Conservation (phyloP, 2,329 filamentous ascomycete species). For the Aspergillus phoenicis region DNA sequence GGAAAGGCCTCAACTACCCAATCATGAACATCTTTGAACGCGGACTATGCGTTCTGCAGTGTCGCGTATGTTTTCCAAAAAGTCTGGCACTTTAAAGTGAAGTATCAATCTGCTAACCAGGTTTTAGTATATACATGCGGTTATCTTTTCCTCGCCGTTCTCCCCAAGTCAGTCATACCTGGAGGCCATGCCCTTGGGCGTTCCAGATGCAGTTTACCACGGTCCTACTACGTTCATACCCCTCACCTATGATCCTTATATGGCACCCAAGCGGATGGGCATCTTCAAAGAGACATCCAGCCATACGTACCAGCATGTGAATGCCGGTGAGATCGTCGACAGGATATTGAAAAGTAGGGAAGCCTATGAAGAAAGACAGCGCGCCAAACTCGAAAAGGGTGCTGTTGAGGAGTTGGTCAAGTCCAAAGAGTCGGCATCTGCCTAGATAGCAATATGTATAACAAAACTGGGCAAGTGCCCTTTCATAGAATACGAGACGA, state of each 20-base stretch:
- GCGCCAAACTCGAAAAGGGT: constrained; percentile 85
- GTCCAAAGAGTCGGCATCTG: constrained; percentile 56
- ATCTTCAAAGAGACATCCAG: constrained; percentile 78
- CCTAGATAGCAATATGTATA: constrained; percentile 13
- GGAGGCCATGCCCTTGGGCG: constrained; percentile 69
- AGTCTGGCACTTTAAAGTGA: not conserved
- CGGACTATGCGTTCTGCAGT: constrained; percentile 92
- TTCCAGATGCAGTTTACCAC: constrained; percentile 84
- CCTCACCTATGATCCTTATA: constrained; percentile 76
- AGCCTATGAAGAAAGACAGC: constrained; percentile 88
- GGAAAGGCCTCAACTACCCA: constrained; percentile 97
- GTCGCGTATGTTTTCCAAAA: constrained; percentile 63
- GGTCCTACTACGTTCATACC: constrained; percentile 92
- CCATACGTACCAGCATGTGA: constrained; percentile 83
- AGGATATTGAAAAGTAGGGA: constrained; percentile 84
- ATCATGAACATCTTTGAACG: constrained; percentile 99
- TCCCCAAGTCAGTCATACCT: constrained; percentile 80
- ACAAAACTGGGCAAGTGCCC: not conserved
- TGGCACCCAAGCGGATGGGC: constrained; percentile 74
- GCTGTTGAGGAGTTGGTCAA: constrained; percentile 69
- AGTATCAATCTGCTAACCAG: constrained; percentile 8
- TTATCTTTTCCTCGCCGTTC: constrained; percentile 89
- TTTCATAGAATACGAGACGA: not conserved
- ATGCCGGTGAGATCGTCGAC: constrained; percentile 87
- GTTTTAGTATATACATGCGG: constrained; percentile 76